Base-by-base conservation (phyloP, 2,329 filamentous ascomycete genomes). In the Ascochyta lentis region DNA sequence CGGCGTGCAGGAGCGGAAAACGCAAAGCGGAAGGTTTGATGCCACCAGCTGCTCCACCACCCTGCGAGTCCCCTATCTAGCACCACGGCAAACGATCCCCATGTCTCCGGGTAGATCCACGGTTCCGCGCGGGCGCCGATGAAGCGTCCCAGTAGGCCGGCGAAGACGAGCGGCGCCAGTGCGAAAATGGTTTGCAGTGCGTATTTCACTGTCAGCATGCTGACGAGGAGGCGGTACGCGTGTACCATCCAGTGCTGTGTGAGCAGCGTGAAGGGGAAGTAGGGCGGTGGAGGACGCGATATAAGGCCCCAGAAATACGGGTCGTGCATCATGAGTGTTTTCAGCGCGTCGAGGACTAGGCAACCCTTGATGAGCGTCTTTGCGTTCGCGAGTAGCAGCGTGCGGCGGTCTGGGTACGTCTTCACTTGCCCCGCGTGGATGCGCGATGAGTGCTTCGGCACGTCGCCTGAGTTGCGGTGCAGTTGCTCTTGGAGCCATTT, bases 31-130 rank as follows among this genome's bases (percentile, higher is more conserved):
- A 96, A 96, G 3, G 89, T 88, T 76, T 97, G 93, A 74, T 98
- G 94, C 94, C 94, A 97, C 83, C 87, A 94, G 22, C 80, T 81
- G 40, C 90, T 88, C 94, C 94, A 98, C 76, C 89, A 89, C 0
- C 92, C 93, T 0, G 84, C 82, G 2, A 97, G 79, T 0, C 94
- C 93, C 55, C 85, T 80, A 58, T 92, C 85, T 10, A 88, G 75
- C 2, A 93, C 80, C 24, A 80, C 76, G 0, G 66, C 35, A 59
- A 82, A 81, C 2, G 77, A 69, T 0, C 86, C 86, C 75, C 83
- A 89, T 12, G 77, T 74, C n/a, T 82, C 79, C 0, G 84, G 79
- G 66, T 89, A 89, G 58, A 87, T 78, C 84, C 85, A 89, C 2
- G 84, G 67, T 66, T 84, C 83, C 42, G 81, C 81, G 8, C 86